A percentile compares a stretch with the other conserved stretches of the same genome.
Conservation (phyloP, 108 stramenopile species). For the Bacterosira constricta region DNA sequence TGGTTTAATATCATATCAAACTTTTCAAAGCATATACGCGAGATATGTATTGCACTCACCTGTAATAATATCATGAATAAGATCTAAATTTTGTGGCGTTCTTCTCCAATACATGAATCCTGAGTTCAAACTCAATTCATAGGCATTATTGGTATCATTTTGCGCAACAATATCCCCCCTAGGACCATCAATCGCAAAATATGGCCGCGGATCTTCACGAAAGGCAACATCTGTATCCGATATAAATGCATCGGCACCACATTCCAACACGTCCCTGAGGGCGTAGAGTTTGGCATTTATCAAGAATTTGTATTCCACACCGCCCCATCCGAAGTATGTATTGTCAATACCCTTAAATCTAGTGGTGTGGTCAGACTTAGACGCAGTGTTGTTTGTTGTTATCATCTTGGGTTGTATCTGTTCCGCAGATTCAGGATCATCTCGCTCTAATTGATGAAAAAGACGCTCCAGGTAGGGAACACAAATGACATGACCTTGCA, state of each 20-base stretch:
- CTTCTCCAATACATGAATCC: slow-evolving; percentile 16
- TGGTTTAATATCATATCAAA: not conserved
- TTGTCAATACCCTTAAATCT: not conserved
- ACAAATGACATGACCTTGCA: not conserved
- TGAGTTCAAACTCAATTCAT: slow-evolving; percentile 1
- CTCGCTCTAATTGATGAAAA: not conserved
- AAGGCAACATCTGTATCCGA: slow-evolving; percentile 7
- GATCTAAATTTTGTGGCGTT: not conserved
- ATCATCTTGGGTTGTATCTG: not conserved
- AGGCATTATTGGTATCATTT: slow-evolving; percentile 3
- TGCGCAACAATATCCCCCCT: slow-evolving; percentile 5
- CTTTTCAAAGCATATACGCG: not conserved
- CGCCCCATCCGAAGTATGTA: not conserved
- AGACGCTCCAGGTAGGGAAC: slow-evolving; percentile 1
- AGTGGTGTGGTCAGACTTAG: not conserved
- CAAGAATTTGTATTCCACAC: slow-evolving; percentile 6
- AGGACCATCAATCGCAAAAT: not conserved
- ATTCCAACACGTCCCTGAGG: not conserved
- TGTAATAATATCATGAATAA: slow-evolving; percentile 4
- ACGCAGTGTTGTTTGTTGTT: not conserved
- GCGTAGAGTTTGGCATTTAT: slow-evolving; percentile 7
- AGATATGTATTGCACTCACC: not conserved
- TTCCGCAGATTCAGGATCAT: slow-evolving; percentile 2
- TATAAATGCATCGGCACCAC: not conserved
- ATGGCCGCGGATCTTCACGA: not conserved